phyloP scores from a whole-genome alignment of 1,139 yeast species.

The Kodamaea anthophila region DNA sequence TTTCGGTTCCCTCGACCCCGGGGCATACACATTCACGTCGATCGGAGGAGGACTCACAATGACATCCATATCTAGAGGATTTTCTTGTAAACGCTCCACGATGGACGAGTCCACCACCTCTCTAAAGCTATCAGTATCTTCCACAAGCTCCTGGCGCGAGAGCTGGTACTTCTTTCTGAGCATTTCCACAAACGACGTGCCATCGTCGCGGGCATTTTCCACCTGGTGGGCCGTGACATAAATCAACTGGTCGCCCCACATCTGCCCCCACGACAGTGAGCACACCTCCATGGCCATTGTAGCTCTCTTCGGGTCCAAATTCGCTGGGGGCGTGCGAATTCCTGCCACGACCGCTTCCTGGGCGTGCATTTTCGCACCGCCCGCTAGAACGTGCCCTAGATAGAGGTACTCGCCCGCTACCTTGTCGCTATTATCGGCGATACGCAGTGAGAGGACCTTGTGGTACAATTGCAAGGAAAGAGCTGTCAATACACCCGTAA shows the following conservation, averaged over 20 bases:
- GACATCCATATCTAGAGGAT: slow-evolving; percentile 18
- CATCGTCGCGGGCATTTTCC: slow-evolving; percentile 21
- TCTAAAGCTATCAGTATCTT: slow-evolving; percentile 5
- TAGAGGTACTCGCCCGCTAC: slow-evolving; percentile 25
- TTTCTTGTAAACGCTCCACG: slow-evolving; percentile 11
- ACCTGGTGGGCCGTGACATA: slow-evolving; percentile 33
- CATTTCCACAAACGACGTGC: slow-evolving; percentile 10
- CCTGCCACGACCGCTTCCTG: slow-evolving; percentile 28
- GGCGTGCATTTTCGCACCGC: slow-evolving; percentile 17
- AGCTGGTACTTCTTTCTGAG: slow-evolving; percentile 14
- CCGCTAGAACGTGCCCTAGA: slow-evolving; percentile 32
- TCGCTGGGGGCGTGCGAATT: slow-evolving; percentile 24
- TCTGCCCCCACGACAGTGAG: slow-evolving; percentile 36
- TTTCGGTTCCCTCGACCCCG: slow-evolving; percentile 19
- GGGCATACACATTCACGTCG: slow-evolving; percentile 11
- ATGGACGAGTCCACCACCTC: slow-evolving; percentile 7
- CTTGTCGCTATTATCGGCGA: slow-evolving; percentile 11
- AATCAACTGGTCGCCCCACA: slow-evolving; percentile 19
- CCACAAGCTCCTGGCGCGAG: slow-evolving; percentile 4
- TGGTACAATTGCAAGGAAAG: slow-evolving; percentile 21
- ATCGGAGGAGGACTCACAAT: slow-evolving; percentile 21
- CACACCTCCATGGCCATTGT: slow-evolving; percentile 29
- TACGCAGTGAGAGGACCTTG: slow-evolving; percentile 18
- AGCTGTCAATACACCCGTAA: slow-evolving; percentile 26
- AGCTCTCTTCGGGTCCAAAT: slow-evolving; percentile 14